Conservation (phyloP, 805 yeast genomes). For the Cyberlindnera sargentensis region DNA sequence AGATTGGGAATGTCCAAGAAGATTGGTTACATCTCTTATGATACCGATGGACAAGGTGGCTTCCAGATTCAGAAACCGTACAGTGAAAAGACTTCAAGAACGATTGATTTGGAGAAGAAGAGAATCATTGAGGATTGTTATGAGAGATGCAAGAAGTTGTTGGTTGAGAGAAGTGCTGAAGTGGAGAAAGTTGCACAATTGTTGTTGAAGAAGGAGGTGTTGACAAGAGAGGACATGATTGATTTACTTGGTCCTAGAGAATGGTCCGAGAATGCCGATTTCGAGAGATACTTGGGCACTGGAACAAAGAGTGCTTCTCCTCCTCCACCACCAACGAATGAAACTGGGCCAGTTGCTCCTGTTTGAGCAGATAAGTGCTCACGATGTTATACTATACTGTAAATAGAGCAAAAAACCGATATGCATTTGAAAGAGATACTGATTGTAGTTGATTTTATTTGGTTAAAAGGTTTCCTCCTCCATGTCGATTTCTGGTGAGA, state of each 20-base stretch:
- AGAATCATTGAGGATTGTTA: constrained; percentile 62
- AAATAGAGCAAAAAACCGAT: no score
- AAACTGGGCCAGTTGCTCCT: constrained; percentile 4
- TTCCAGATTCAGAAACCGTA: constrained; percentile 54
- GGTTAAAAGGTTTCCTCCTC: constrained; percentile 31
- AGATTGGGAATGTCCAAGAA: constrained; percentile 82
- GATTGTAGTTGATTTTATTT: neutral
- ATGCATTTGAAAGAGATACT: no score
- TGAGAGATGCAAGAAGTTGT: constrained; percentile 47
- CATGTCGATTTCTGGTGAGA: constrained; percentile 16
- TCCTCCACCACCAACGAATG: constrained; percentile 14
- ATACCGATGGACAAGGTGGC: constrained; percentile 43
- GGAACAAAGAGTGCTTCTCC: constrained; percentile 12
- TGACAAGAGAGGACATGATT: constrained; percentile 77
- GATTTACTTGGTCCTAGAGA: constrained; percentile 72
- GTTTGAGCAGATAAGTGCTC: neutral
- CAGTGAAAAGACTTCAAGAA: constrained; percentile 62
- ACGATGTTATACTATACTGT: no score
- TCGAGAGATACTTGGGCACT: constrained; percentile 68
- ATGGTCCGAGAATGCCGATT: constrained; percentile 78
- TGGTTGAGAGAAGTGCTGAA: constrained; percentile 50
- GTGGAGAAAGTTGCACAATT: constrained; percentile 71
- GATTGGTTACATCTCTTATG: constrained; percentile 61
- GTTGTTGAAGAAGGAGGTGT: constrained; percentile 64
- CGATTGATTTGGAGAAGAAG: constrained; percentile 65